Evolutionary conservation across 495 filamentous ascomycete genomes (phyloP).

Genomic region (Penicillium ucsense): DNA sequence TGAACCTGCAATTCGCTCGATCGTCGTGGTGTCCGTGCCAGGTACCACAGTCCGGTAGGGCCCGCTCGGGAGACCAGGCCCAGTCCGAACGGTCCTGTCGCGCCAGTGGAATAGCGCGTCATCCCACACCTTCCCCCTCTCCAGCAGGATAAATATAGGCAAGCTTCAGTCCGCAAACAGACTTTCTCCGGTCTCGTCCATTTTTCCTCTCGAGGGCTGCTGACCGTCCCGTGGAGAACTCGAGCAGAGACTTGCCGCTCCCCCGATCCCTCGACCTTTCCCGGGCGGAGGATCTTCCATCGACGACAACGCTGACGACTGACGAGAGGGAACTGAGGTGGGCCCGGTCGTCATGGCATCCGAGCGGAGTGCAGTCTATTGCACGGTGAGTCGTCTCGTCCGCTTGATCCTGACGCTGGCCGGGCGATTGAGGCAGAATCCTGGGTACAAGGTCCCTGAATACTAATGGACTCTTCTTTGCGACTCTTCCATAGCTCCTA

Average conservation of each 20-base stretch:
- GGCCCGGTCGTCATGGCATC: slow-evolving; percentile 18
- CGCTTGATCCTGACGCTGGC: neutral
- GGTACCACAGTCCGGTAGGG: slow-evolving; percentile 14
- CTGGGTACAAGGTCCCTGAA: neutral
- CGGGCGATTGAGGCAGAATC: neutral
- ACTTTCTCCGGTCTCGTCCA: too few species aligned
- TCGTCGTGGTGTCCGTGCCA: slow-evolving; percentile 13
- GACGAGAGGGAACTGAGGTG: too few species aligned
- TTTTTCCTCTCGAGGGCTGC: neutral
- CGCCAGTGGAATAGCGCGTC: neutral
- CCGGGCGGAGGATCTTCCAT: neutral
- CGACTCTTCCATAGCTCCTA: slow-evolving; percentile 52
- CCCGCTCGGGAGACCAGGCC: slow-evolving; percentile 3
- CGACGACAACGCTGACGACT: too few species aligned
- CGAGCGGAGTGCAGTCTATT: slow-evolving; percentile 40
- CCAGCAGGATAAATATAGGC: slow-evolving; percentile 11
- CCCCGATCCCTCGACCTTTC: neutral
- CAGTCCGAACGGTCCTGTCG: slow-evolving; percentile 12
- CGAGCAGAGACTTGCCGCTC: too few species aligned
- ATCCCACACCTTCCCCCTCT: neutral
- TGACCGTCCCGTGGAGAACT: neutral
- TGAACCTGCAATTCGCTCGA: slow-evolving; percentile 12
- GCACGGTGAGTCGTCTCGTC: slow-evolving; percentile 37
- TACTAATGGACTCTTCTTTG: slow-evolving; percentile 11
- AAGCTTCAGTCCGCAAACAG: neutral